Percentiles rank a stretch among this genome's conserved stretches.
These are phyloP conservation scores for Pulveroboletus sp. DNA, from an alignment of 1,284 basidiomycete species.

Conservation along the genomic window DNA sequence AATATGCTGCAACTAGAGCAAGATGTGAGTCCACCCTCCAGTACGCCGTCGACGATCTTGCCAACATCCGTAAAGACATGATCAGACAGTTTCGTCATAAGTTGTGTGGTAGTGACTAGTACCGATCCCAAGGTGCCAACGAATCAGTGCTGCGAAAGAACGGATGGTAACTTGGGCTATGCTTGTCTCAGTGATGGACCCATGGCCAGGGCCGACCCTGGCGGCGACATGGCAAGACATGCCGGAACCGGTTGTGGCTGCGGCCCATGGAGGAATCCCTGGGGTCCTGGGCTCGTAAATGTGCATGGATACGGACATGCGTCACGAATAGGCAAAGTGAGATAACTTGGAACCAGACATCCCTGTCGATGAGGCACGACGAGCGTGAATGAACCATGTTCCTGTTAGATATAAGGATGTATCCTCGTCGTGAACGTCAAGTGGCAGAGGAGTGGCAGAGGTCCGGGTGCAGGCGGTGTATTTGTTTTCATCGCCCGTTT, in stretches of 20 bases:
- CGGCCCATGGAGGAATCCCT: conserved; percentile 4
- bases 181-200: too few relatives aligned
- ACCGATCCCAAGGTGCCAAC: too few relatives aligned
- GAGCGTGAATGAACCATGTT: background rate
- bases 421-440: background rate
- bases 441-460: conserved; percentile 32
- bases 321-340: background rate
- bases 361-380: background rate
- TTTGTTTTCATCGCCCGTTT: conserved; percentile 38
- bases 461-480: conserved; percentile 35
- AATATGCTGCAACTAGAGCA: background rate
- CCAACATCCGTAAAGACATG: background rate
- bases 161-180: too few relatives aligned
- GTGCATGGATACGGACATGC: conserved; percentile 10
- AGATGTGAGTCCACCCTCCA: too few relatives aligned
- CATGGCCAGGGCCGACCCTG: background rate
- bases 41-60: background rate
- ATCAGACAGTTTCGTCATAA: background rate
- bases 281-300: conserved; percentile 4
- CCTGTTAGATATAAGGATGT: background rate
- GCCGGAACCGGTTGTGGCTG: conserved; percentile 12
- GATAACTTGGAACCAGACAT: background rate
- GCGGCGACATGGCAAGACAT: background rate
- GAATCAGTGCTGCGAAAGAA: too few relatives aligned
- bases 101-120: too few relatives aligned